These are phyloP conservation scores for Diplodia intermedia DNA, from an alignment of 2,329 filamentous ascomycete genomes.

Conservation along the genomic window DNA sequence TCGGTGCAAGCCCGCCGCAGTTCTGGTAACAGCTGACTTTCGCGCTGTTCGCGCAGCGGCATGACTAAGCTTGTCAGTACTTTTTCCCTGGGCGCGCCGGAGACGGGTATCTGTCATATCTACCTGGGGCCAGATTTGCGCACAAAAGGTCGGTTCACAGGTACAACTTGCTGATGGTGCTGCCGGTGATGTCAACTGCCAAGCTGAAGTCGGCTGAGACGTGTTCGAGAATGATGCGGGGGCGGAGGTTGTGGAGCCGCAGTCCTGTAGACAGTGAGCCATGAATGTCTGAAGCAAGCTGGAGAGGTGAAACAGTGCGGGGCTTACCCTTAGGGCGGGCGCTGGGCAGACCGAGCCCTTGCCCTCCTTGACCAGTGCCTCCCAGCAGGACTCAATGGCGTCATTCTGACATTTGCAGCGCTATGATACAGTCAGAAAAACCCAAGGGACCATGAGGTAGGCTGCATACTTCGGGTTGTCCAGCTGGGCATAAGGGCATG, in stretches of 20 bases:
- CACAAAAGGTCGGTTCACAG: slow-evolving; percentile 1
- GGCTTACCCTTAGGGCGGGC: slow-evolving; percentile 6
- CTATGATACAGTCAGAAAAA: slow-evolving; percentile 4
- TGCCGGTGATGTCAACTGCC: not conserved
- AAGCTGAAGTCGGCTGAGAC: not conserved
- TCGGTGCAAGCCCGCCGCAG: not conserved
- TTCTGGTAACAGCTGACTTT: slow-evolving; percentile 4
- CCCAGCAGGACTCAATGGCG: slow-evolving; percentile 2
- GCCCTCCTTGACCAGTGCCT: not conserved
- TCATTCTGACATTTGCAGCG: slow-evolving; percentile 19
- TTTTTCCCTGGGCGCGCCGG: too few species aligned
- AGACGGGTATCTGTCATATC: not conserved
- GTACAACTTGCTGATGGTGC: slow-evolving; percentile 6
- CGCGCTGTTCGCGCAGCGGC: slow-evolving; percentile 5
- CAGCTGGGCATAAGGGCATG: slow-evolving; percentile 8
- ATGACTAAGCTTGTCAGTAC: not conserved
- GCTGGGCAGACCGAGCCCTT: not conserved
- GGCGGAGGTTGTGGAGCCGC: not conserved
- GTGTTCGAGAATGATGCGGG: too few species aligned
- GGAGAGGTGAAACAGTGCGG: not conserved
- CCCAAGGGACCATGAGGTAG: not conserved
- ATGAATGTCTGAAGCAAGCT: not conserved
- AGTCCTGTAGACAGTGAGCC: slow-evolving; percentile 4
- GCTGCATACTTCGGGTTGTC: slow-evolving; percentile 6
- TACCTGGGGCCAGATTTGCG: slow-evolving; percentile 21